phyloP scores from a whole-genome alignment of 2,329 filamentous ascomycete genomes.

The Tolypocladium amazonense region DNA sequence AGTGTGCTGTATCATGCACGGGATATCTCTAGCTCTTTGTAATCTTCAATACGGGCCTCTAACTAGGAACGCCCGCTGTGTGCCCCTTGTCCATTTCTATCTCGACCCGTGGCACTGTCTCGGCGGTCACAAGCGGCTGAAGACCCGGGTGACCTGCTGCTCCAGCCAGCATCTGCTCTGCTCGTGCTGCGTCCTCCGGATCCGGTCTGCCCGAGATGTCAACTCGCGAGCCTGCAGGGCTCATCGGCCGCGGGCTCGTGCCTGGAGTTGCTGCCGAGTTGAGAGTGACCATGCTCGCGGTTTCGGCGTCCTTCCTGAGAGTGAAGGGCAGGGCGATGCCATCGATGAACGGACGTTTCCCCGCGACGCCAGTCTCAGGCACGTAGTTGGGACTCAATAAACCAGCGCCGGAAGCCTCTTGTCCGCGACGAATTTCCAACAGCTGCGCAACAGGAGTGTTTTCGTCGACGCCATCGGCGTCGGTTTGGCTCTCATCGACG shows the following conservation, averaged over 20 bases:
- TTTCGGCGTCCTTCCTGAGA: constrained; percentile 50
- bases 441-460: constrained; percentile 32
- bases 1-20: constrained; percentile 2
- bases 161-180: constrained; percentile 4
- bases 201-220: constrained; percentile 1
- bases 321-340: constrained; percentile 67
- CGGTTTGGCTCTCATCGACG: constrained; percentile 39
- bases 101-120: constrained; percentile 25
- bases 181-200: not conserved
- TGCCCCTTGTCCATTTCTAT: not conserved
- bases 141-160: constrained; percentile 25
- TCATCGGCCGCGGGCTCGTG: constrained; percentile 23
- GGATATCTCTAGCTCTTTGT: constrained; percentile 6
- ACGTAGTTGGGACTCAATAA: constrained; percentile 31
- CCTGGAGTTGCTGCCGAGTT: constrained; percentile 26
- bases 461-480: constrained; percentile 18
- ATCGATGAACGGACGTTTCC: constrained; percentile 55
- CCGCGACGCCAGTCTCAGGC: constrained; percentile 39
- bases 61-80: not conserved
- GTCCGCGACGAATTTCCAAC: constrained; percentile 28
- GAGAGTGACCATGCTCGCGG: constrained; percentile 61
- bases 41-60: not conserved
- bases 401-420: constrained; percentile 27
- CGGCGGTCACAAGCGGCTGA: constrained; percentile 43
- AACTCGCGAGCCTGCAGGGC: constrained; percentile 6